Percentiles rank a stretch among this genome's conserved stretches.
Evolutionary conservation across 2,329 filamentous ascomycete genomes (phyloP).

Genomic region (Coniochaeta sp.): DNA sequence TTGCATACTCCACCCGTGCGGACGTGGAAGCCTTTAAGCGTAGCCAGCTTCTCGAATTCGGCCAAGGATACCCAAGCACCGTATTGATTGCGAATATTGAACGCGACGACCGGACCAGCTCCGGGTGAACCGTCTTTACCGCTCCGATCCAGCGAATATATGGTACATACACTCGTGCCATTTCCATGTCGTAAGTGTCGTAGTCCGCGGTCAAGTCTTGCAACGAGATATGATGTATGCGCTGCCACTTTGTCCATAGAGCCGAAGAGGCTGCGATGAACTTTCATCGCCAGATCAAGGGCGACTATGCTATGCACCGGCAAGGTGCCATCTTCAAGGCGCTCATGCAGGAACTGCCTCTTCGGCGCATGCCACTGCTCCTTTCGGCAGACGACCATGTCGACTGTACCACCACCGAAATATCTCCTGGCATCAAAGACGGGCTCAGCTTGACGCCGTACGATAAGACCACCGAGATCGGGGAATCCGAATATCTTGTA

Average conservation of each 20-base stretch:
- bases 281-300: conserved; percentile 63
- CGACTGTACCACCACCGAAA: conserved; percentile 92
- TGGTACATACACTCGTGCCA: conserved; percentile 51
- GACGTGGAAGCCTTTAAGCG: conserved; percentile 71
- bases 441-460: conserved; percentile 61
- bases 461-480: conserved; percentile 77
- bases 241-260: conserved; percentile 61
- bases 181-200: conserved; percentile 60
- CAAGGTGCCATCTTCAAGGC: conserved; percentile 83
- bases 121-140: conserved; percentile 15
- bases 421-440: conserved; percentile 64
- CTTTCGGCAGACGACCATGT: conserved; percentile 72
- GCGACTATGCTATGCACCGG: conserved; percentile 88
- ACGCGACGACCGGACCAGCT: conserved; percentile 72
- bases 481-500: conserved; percentile 99
- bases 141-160: conserved; percentile 45
- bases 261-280: conserved; percentile 62
- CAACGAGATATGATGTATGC: conserved; percentile 62
- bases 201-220: conserved; percentile 51
- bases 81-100: conserved; percentile 66
- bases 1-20: conserved; percentile 89
- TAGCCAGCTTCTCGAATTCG: conserved; percentile 82
- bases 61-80: conserved; percentile 72
- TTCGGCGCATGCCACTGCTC: conserved; percentile 82
- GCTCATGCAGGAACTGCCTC: conserved; percentile 63